Base-by-base conservation (phyloP, 306 rosid genomes). In the Calophaca sinica region DNA sequence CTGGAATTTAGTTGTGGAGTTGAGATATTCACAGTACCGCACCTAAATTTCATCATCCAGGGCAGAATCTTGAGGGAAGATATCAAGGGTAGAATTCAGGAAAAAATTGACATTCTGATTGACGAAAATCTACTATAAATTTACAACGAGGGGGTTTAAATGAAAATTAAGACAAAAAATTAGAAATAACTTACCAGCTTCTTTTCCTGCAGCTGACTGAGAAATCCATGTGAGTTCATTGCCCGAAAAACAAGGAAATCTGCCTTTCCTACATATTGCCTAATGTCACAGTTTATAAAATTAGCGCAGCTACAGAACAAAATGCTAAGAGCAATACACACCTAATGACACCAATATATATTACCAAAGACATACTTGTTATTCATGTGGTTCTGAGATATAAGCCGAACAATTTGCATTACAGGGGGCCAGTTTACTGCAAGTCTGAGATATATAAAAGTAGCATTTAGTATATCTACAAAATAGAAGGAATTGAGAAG, bases 331-430 rank as follows among this genome's bases (percentile, higher is more conserved):
- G 36, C 55, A 71, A 76, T n/a, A 75, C 6, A 35, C 13, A 68
- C 33, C 55, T 14, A 33, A 65, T 20, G 38, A 26, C 2, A 57
- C 28, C 26, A 61, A 77, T 11, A 76, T 3, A 68, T 20, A 55
- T 28, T 51, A 31, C 54, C n/a, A 53, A 57, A 51, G 39, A 31
- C 29, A 62, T 84, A 94, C 99, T 90, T 89, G 87, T 94, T 88
- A 83, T 90, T 92, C 99, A 94, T 92, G 90, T 94, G 96, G 81
- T 92, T 96, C 68, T 90, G 92, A 74, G 99, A 92, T 86, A 94
- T 90, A 60, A 94, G 96, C 81, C 93, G 90, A 65, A 87, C 96
- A 41, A 94, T 94, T 83, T 84, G 96, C 99, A 94, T 94, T 12
- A 87, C 90, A 1, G 75, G 66, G 9, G 97, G 99, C 99, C 96